Evolutionary conservation across 441 rosid species (phyloP).

Genomic region (Melastoma candidum): DNA sequence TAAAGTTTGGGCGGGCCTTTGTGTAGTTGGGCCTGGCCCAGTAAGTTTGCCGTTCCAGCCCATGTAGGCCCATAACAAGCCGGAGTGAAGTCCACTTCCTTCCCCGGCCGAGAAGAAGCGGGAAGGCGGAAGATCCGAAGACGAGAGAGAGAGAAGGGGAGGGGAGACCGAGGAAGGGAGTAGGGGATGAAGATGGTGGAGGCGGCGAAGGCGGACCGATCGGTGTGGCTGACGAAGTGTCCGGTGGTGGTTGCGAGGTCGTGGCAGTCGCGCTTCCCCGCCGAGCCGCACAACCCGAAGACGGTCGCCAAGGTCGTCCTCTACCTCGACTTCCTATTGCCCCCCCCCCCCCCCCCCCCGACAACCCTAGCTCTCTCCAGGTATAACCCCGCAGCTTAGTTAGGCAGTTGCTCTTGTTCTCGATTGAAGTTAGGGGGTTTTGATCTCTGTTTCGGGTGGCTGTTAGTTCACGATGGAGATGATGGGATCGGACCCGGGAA

Average conservation of each 20-base stretch:
- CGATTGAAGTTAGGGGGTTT: neutral
- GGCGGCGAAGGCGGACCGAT: slow-evolving; percentile 43
- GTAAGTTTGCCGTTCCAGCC: too few relatives aligned
- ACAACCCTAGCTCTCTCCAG: slow-evolving; percentile 42
- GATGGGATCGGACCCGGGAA: slow-evolving; percentile 42
- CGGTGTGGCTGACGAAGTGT: slow-evolving; percentile 88
- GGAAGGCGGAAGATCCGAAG: too few relatives aligned
- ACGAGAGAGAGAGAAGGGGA: neutral
- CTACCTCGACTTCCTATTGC: slow-evolving; percentile 40
- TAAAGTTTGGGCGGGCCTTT: too few relatives aligned
- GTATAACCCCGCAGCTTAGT: slow-evolving; percentile 19
- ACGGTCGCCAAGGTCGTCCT: slow-evolving; percentile 59
- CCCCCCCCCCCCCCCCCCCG: slow-evolving; percentile 2
- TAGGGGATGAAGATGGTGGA: slow-evolving; percentile 30
- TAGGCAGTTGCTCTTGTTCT: neutral
- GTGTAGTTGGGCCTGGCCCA: too few relatives aligned
- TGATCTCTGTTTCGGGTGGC: neutral
- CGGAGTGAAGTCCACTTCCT: neutral
- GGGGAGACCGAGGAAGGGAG: slow-evolving; percentile 29
- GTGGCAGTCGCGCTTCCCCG: slow-evolving; percentile 40
- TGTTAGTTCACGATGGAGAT: slow-evolving; percentile 73
- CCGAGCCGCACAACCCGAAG: slow-evolving; percentile 35
- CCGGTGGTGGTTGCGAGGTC: slow-evolving; percentile 72
- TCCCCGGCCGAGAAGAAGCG: neutral
- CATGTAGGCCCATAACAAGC: neutral